Conservation (phyloP, 768 basidiomycete genomes). For the Chalciporus piperatus region DNA sequence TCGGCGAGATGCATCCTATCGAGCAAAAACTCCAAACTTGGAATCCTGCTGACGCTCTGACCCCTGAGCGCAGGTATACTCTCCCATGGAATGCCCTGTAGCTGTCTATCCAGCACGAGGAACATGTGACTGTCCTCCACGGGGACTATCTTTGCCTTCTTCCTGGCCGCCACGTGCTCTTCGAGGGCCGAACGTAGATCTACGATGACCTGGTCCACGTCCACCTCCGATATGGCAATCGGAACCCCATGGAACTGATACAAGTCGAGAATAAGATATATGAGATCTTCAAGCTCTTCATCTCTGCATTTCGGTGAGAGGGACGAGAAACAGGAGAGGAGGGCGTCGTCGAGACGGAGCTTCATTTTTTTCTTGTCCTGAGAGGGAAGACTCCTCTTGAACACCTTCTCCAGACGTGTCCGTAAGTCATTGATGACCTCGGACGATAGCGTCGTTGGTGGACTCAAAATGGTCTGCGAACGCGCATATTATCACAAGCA, state of each 20-base stretch:
- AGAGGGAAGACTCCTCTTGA: slow-evolving; percentile 58
- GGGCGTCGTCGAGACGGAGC: slow-evolving; percentile 62
- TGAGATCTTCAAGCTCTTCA: slow-evolving; percentile 93
- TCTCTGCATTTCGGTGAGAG: slow-evolving; percentile 80
- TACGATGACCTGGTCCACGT: slow-evolving; percentile 84
- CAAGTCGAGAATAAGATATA: slow-evolving; percentile 90
- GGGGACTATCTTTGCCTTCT: slow-evolving; percentile 29
- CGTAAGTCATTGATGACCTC: slow-evolving; percentile 57
- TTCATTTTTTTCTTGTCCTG: slow-evolving; percentile 60
- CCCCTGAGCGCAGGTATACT: slow-evolving; percentile 84
- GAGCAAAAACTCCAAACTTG: slow-evolving; percentile 81
- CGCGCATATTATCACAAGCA: background rate
- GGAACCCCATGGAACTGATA: slow-evolving; percentile 92
- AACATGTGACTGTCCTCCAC: slow-evolving; percentile 71
- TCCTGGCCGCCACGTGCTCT: slow-evolving; percentile 51
- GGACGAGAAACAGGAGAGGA: slow-evolving; percentile 85
- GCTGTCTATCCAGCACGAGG: slow-evolving; percentile 84
- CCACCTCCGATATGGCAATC: slow-evolving; percentile 87
- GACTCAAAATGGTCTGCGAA: slow-evolving; percentile 60
- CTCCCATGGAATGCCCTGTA: slow-evolving; percentile 94
- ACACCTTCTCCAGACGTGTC: slow-evolving; percentile 69
- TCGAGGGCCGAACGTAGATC: slow-evolving; percentile 79
- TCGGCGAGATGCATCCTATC: slow-evolving; percentile 73
- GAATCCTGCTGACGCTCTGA: slow-evolving; percentile 88
- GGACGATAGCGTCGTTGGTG: slow-evolving; percentile 39